phyloP scores from a whole-genome alignment of 352 stramenopile species.

The Globisporangium lucens region DNA sequence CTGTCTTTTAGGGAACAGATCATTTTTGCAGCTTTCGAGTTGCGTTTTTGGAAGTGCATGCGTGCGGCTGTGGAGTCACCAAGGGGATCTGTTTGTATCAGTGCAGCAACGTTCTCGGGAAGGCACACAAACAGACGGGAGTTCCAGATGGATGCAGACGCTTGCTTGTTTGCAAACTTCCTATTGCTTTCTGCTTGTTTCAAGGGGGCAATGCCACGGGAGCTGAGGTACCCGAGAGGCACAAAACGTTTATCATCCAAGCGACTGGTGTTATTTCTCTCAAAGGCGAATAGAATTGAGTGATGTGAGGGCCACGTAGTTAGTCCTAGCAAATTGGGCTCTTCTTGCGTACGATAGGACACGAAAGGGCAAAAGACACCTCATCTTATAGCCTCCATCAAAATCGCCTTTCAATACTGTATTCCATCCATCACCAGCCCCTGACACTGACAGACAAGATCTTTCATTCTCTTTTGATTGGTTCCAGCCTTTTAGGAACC shows the following conservation, averaged over 20 bases:
- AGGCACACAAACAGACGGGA: too few relatives aligned
- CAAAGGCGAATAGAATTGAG: neutral
- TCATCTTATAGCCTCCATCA: neutral
- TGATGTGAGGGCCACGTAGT: too few relatives aligned
- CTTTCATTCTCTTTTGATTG: neutral
- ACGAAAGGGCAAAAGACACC: neutral
- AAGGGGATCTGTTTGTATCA: neutral
- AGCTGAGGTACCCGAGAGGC: neutral
- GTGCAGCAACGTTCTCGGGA: neutral
- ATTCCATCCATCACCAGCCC: neutral
- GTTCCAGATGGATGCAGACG: neutral
- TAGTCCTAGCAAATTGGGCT: too few relatives aligned
- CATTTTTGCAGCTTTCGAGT: neutral
- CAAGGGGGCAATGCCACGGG: too few relatives aligned
- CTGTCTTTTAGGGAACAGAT: neutral
- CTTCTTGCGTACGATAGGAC: too few relatives aligned
- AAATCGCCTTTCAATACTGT: neutral
- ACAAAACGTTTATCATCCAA: neutral
- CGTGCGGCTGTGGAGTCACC: neutral
- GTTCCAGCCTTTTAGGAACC: too few relatives aligned
- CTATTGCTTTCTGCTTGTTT: slow-evolving; percentile 3
- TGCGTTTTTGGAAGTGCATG: neutral
- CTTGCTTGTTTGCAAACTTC: neutral
- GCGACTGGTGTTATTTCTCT: neutral
- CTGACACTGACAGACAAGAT: neutral